Percentiles rank a stretch among this genome's conserved stretches.
Evolutionary conservation across 208 protist genomes (phyloP).

Genomic region (Phytomonas sp.): DNA sequence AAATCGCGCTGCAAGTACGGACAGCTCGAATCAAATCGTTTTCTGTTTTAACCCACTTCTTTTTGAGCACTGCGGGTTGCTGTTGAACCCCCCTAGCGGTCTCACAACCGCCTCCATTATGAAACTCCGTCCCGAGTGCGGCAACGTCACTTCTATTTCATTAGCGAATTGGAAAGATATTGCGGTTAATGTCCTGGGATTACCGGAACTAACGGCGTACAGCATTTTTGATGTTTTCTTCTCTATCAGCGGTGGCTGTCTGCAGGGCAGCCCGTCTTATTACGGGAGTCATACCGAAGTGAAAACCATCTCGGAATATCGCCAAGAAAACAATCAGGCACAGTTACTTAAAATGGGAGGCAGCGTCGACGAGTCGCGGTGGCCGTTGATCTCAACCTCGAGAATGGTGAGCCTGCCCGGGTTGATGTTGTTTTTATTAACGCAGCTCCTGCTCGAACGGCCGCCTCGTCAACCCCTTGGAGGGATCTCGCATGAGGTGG

Average conservation of each 20-base stretch:
- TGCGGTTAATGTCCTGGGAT: conserved; percentile 48
- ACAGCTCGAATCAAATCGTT: conserved; percentile 29
- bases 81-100: conserved; percentile 57
- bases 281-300: conserved; percentile 17
- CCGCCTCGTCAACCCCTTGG: conserved; percentile 32
- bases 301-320: conserved; percentile 61
- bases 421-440: conserved; percentile 76
- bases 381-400: conserved; percentile 50
- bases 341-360: conserved; percentile 84
- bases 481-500: conserved; percentile 30
- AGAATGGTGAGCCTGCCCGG: conserved; percentile 75
- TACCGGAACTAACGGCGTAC: conserved; percentile 59
- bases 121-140: conserved; percentile 54
- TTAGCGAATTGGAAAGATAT: conserved; percentile 71
- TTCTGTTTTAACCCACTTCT: conserved; percentile 81
- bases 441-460: conserved; percentile 75
- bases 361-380: conserved; percentile 56
- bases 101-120: conserved; percentile 70
- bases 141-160: conserved; percentile 68
- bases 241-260: conserved; percentile 68
- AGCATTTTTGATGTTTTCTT: conserved; percentile 86
- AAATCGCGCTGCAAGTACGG: conserved; percentile 13
- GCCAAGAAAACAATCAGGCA: conserved; percentile 68
- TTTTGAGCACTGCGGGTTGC: conserved; percentile 72
- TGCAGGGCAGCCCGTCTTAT: conserved; percentile 51